Evolutionary conservation across 306 rosid species (phyloP), one percentile per base, ranked within the genome.

Genomic region (Ochetophila trinervis): DNA sequence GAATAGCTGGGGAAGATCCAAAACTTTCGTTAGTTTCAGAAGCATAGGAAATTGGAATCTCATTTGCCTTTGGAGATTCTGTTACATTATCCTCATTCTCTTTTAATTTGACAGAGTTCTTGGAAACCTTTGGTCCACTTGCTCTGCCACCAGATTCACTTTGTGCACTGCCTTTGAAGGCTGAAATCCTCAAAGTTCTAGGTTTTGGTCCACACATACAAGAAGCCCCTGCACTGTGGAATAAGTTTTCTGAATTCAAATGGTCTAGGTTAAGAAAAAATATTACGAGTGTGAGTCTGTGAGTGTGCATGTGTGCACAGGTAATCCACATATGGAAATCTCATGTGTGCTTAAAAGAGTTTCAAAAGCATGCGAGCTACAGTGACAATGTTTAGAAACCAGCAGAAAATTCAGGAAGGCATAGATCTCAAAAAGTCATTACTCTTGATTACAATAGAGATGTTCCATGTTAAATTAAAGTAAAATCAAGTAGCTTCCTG

Each of bases 211-310:
- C 86, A 63, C 73, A 56, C 65, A 78, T 80, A 74, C 57, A 69
- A 78, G 83, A 82, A 74, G 85, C 74, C 81, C 95, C 95, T 86
- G 86, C 87, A 86, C 97, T 91, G 86, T 66, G 94, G 78, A 86
- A 86, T 67, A 86, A 80, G 63, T 50, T 74, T 74, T 81, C 76
- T 75, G 65, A 76, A 70, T 81, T 67, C 63, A 70, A 62, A 67
- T 69, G 69, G 67, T 53, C 68, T 63, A 57, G 74, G 74, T 35
- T 52, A 47, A 74, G 21, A 47, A 60, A 11, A 35, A 22, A 21
- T 6, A 21, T 16, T 3, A n/a, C n/a, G 5, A 8, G 17, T 24
- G 3, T 53, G 45, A 54, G 24, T 59, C 15, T 7, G 44, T 48
- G 60, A 0, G 34, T 66, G n/a, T 48, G 22, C 16, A 42, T 56